Evolutionary conservation across 2,329 filamentous ascomycete species (phyloP).

Genomic region (Aphanocladium album): DNA sequence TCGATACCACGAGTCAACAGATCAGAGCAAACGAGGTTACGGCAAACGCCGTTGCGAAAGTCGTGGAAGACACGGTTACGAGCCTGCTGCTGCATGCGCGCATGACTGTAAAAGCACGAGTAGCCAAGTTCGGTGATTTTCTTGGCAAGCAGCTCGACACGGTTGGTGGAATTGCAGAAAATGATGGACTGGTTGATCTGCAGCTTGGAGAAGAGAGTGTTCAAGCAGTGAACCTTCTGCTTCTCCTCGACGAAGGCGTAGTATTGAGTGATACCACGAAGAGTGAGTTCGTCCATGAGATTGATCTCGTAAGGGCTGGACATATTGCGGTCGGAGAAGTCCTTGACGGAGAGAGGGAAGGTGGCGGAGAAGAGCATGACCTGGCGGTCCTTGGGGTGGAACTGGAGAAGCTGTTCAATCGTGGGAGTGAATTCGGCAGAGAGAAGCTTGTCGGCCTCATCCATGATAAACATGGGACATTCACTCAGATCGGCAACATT

Average conservation of each 20-base stretch:
- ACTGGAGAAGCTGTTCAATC: conserved; percentile 90
- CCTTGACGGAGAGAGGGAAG: conserved; percentile 94
- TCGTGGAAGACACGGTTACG: conserved; percentile 99
- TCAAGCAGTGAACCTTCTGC: conserved; percentile 97
- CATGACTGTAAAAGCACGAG: conserved; percentile 99
- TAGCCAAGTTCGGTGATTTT: conserved; percentile 99
- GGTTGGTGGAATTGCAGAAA: conserved; percentile 99
- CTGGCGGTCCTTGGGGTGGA: conserved; percentile 95
- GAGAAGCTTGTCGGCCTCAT: conserved; percentile 96
- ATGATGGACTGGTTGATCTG: conserved; percentile 99
- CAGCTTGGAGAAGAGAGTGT: conserved; percentile 97
- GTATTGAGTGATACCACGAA: conserved; percentile 97
- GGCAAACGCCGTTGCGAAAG: conserved; percentile 95
- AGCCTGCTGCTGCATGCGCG: conserved; percentile 93
- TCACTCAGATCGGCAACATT: conserved; percentile 93
- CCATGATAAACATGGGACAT: conserved; percentile 98
- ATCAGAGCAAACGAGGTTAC: conserved; percentile 97
- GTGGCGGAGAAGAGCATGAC: conserved; percentile 99
- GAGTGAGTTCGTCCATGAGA: conserved; percentile 97
- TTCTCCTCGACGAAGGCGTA: conserved; percentile 99
- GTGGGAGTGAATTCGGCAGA: conserved; percentile 96
- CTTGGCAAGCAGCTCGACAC: conserved; percentile 94
- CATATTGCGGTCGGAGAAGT: conserved; percentile 99
- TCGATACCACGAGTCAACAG: conserved; percentile 97
- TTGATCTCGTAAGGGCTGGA: conserved; percentile 95